Evolutionary conservation across 345 rosid species (phyloP).

Genomic region (Arabidopsis thaliana): DNA sequence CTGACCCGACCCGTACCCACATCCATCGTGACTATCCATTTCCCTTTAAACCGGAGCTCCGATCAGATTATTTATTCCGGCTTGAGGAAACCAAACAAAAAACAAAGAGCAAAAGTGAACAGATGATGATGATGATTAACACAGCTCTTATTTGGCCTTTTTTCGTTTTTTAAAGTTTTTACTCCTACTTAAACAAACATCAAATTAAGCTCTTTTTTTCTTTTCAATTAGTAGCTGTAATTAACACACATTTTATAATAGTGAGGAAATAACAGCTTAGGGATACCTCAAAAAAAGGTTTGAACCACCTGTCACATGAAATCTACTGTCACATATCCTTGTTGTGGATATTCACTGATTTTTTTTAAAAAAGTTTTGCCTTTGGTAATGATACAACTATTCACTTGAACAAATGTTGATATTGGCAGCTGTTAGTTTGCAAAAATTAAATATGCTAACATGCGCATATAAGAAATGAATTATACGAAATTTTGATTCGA

Average conservation of each 20-base stretch:
- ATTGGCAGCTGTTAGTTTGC: slow-evolving; percentile 13
- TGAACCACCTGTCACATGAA: slow-evolving; percentile 21
- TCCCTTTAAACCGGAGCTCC: slow-evolving; percentile 40
- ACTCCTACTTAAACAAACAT: neutral
- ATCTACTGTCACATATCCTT: slow-evolving; percentile 9
- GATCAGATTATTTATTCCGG: neutral
- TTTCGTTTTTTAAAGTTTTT: neutral
- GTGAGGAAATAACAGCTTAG: slow-evolving; percentile 5
- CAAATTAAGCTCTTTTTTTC: neutral
- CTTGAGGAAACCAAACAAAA: neutral
- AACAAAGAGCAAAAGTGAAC: neutral
- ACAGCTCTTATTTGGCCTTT: neutral
- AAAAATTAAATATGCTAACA: neutral
- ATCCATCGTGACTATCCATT: slow-evolving; percentile 45
- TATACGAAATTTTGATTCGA: too few relatives aligned
- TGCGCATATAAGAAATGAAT: neutral
- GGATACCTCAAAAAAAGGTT: slow-evolving; percentile 14
- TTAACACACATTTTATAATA: neutral
- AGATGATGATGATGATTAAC: too few relatives aligned
- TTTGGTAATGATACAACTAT: slow-evolving; percentile 13
- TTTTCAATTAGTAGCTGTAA: neutral
- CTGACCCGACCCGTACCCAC: slow-evolving; percentile 51
- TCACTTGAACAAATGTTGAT: too few relatives aligned
- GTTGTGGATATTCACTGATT: neutral
- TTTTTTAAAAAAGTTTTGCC: slow-evolving; percentile 24